A percentile compares a stretch with the other conserved stretches of the same genome.
These are phyloP conservation scores for Eucalyptus caleyi DNA, from an alignment of 345 rosid genomes.

Conservation along the genomic window DNA sequence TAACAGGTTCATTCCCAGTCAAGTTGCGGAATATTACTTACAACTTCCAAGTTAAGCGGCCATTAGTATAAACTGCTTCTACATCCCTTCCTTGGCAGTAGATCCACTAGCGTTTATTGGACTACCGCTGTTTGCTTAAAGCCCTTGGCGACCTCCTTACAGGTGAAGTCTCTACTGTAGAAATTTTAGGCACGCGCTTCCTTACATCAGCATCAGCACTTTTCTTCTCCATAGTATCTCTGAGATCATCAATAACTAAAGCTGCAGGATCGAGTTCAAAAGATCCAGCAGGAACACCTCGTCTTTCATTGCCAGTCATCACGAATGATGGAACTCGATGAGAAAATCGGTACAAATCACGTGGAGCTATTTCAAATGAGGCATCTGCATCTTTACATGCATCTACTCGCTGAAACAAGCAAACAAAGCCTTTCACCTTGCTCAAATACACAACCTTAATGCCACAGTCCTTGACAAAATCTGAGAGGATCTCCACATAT, in stretches of 20 bases:
- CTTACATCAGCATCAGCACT: not conserved
- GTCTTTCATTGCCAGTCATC: constrained; percentile 68
- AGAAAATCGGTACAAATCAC: constrained; percentile 56
- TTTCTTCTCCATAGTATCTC: constrained; percentile 1
- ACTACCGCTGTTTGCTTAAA: not conserved
- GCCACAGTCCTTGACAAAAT: constrained; percentile 33
- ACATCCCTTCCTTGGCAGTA: not conserved
- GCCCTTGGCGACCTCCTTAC: constrained; percentile 11
- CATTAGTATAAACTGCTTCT: not conserved
- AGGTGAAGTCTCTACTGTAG: not conserved
- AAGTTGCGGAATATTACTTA: not conserved
- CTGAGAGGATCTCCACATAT: constrained; percentile 55
- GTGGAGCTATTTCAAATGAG: constrained; percentile 19
- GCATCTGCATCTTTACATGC: constrained; percentile 4
- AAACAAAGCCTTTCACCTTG: constrained; percentile 74
- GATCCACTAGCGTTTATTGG: not conserved
- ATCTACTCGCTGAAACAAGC: constrained; percentile 35
- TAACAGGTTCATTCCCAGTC: not conserved
- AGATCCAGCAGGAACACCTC: constrained; percentile 63
- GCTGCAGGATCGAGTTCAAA: constrained; percentile 75
- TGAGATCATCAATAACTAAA: not conserved
- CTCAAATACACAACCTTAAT: constrained; percentile 53
- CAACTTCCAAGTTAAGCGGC: not conserved
- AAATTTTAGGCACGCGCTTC: not conserved
- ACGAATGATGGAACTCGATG: constrained; percentile 58